A percentile compares a stretch with the other conserved stretches of the same genome.
phyloP scores from a whole-genome alignment of 2,329 filamentous ascomycete genomes.

The Epichloe bromicola region DNA sequence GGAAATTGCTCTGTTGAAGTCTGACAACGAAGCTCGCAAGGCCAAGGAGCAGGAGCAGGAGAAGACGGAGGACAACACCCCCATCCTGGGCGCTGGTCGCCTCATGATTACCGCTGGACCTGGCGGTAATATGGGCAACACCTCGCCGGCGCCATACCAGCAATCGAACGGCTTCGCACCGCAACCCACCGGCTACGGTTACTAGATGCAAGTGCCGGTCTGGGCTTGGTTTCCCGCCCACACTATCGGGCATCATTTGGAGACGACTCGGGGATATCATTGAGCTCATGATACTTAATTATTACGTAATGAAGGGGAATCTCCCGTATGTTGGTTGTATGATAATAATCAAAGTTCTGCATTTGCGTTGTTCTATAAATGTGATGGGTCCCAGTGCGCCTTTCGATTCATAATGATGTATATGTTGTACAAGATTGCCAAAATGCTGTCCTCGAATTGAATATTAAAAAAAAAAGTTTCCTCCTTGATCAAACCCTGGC shows the following conservation, averaged over 20 bases:
- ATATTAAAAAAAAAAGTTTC: background rate
- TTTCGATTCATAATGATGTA: background rate
- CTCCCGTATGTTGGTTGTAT: slow-evolving; percentile 7
- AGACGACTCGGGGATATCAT: slow-evolving; percentile 12
- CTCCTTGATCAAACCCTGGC: too few relatives aligned
- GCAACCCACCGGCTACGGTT: slow-evolving; percentile 70
- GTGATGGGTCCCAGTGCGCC: too few relatives aligned
- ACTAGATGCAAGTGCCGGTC: slow-evolving; percentile 29
- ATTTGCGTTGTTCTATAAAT: background rate
- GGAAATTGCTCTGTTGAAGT: slow-evolving; percentile 73
- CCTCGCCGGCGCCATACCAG: slow-evolving; percentile 53
- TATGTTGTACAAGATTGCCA: background rate
- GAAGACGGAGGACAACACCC: slow-evolving; percentile 85
- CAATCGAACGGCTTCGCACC: slow-evolving; percentile 83
- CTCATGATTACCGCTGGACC: slow-evolving; percentile 95
- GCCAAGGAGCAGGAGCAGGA: slow-evolving; percentile 55
- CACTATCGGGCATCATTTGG: background rate
- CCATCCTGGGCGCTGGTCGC: slow-evolving; percentile 77
- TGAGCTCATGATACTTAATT: slow-evolving; percentile 10
- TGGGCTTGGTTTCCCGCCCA: slow-evolving; percentile 13
- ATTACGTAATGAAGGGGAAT: background rate
- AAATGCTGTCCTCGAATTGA: too few relatives aligned
- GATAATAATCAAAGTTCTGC: slow-evolving; percentile 8
- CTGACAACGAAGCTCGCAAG: slow-evolving; percentile 93
- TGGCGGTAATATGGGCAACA: slow-evolving; percentile 33